Conservation (phyloP, 192 early-diverging fungal genomes). For the Diversispora epigaea region DNA sequence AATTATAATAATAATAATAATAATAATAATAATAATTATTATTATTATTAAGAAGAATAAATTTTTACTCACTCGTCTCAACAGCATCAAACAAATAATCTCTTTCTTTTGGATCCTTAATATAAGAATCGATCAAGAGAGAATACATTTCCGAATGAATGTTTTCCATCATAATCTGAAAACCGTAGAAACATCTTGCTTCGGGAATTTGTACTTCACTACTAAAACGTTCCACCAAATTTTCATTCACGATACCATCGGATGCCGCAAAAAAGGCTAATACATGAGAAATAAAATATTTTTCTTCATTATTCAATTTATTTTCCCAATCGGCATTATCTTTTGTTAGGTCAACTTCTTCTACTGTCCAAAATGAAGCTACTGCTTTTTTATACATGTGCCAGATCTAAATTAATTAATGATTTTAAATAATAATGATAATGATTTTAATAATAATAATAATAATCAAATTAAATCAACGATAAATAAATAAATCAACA, state of each 20-base stretch:
- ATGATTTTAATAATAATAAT: neutral
- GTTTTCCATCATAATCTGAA: conserved; percentile 99
- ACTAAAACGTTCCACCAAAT: conserved; percentile 85
- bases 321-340: conserved; percentile 89
- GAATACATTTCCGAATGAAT: conserved; percentile 96
- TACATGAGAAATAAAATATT: conserved; percentile 88
- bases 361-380: conserved; percentile 96
- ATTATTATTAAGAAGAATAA: conserved; percentile 1
- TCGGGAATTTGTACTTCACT: conserved; percentile 93
- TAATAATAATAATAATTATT: conserved; percentile 2
- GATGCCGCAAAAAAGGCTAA: conserved; percentile 95
- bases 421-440: no score
- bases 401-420: conserved; percentile 65
- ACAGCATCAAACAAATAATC: conserved; percentile 90
- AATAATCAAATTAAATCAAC: neutral
- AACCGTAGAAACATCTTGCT: conserved; percentile 92
- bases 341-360: conserved; percentile 93
- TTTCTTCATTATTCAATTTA: conserved; percentile 80
- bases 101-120: conserved; percentile 81
- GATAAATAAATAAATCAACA: conserved; percentile 26
- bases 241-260: conserved; percentile 97
- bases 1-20: neutral
- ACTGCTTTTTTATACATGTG: conserved; percentile 98
- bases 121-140: conserved; percentile 92
- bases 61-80: conserved; percentile 66